Evolutionary conservation across 2,329 filamentous ascomycete species (phyloP).

Genomic region (Leptographium radiaticola): DNA sequence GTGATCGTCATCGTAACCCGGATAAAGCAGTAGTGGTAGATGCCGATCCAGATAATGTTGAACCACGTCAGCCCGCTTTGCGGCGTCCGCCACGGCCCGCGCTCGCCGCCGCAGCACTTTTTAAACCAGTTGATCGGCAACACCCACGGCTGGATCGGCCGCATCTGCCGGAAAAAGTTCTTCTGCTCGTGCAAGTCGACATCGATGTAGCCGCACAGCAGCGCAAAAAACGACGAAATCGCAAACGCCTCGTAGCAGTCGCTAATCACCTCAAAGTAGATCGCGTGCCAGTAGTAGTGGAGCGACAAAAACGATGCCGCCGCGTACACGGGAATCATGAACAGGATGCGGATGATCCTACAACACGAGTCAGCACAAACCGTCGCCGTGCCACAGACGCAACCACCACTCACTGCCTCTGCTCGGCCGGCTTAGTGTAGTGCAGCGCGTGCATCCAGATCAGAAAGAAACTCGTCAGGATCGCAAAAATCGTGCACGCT

Average conservation of each 20-base stretch:
- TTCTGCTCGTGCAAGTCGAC: constrained; percentile 71
- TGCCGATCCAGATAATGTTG: constrained; percentile 70
- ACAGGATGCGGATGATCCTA: constrained; percentile 75
- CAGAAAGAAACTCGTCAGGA: constrained; percentile 40
- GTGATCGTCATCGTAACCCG: constrained; percentile 68
- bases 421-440: constrained; percentile 47
- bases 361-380: background rate
- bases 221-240: constrained; percentile 73
- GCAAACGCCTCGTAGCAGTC: constrained; percentile 86
- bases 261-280: constrained; percentile 70
- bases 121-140: constrained; percentile 59
- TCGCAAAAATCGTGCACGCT: constrained; percentile 34
- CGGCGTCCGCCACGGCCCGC: constrained; percentile 60
- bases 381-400: background rate
- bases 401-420: constrained; percentile 35
- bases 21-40: constrained; percentile 80
- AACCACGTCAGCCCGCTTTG: constrained; percentile 79
- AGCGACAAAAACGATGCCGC: constrained; percentile 62
- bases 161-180: constrained; percentile 59
- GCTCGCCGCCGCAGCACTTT: constrained; percentile 55
- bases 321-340: constrained; percentile 77
- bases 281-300: constrained; percentile 59
- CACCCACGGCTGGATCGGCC: constrained; percentile 58
- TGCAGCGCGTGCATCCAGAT: constrained; percentile 46
- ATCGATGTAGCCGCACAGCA: constrained; percentile 70